Evolutionary conservation across 441 rosid species (phyloP).

Genomic region (Populus hybrid): DNA sequence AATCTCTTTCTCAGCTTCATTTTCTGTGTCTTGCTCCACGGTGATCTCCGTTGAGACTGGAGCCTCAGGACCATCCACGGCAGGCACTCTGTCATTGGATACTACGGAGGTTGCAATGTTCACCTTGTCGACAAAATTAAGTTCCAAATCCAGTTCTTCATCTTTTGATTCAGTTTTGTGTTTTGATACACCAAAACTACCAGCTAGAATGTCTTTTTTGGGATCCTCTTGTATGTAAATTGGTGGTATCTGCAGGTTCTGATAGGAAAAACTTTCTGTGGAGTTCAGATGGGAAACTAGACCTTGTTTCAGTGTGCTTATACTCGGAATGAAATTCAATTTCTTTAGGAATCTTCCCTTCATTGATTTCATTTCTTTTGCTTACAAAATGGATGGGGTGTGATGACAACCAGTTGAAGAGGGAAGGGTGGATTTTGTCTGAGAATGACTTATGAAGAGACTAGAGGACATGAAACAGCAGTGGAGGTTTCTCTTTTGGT

Average conservation of each 20-base stretch:
- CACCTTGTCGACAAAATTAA: conserved; percentile 14
- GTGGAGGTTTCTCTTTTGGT: conserved; percentile 24
- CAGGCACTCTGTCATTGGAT: conserved; percentile 19
- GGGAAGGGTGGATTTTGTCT: neutral
- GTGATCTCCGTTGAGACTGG: conserved; percentile 14
- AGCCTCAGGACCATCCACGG: conserved; percentile 31
- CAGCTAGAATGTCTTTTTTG: conserved; percentile 10
- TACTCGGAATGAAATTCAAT: conserved; percentile 50
- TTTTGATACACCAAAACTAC: conserved; percentile 14
- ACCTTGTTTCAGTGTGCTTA: conserved; percentile 44
- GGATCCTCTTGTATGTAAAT: conserved; percentile 19
- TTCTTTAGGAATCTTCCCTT: conserved; percentile 67
- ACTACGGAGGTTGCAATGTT: conserved; percentile 17
- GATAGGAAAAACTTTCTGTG: conserved; percentile 17
- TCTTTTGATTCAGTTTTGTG: conserved; percentile 14
- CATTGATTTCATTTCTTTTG: conserved; percentile 53
- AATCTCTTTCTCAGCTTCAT: conserved; percentile 6
- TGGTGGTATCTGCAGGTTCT: conserved; percentile 16
- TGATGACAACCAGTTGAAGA: neutral
- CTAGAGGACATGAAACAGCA: conserved; percentile 6
- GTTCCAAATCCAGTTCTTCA: conserved; percentile 29
- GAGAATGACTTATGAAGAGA: conserved; percentile 19
- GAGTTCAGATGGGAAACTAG: conserved; percentile 36
- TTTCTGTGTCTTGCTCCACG: neutral
- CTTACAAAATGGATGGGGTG: conserved; percentile 11